Base-by-base conservation (phyloP, 441 rosid genomes). In the Pelargonium fulgidum region DNA sequence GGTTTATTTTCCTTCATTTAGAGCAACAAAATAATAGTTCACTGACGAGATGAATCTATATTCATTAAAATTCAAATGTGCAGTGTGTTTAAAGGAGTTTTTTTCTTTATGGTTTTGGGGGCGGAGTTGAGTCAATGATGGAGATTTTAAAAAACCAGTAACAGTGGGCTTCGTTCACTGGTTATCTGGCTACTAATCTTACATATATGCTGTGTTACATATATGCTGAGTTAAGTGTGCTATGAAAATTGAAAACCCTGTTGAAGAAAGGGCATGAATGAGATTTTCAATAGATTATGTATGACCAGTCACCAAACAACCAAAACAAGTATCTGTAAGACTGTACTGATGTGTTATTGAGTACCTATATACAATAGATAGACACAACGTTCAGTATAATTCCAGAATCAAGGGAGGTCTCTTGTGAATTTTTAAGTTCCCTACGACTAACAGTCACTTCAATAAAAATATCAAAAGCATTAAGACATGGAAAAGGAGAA, bases 391-490 rank as follows among this genome's bases (percentile, higher is more conserved):
- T 63, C 45, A 13, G 42, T 63, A 33, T 14, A 33, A 63, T 33
- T 63, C 33, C 45, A 63, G 66, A 63, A 33, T 13, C 65, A 62
- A 63, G 45, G 66, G 66, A 63, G 16, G 45, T 36, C 12, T 36
- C 12, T 63, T 20, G 45, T 63, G 11, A 42, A 33, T 14, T 33
- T 63, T n/a, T 33, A 33, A 29, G 45, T 63, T 63, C 45, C 3
- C 8, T 63, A 29, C 6, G 22, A 33, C n/a, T 65, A 64, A n/a
- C 7, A 26, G 44, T 16, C 68, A 62, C 26, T 9, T 44, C 4
- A 20, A 41, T 62, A 62, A 26, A 29, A 11, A 42, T 12, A 26
- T 62, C 6, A 29, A n/a, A 29, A 54, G 19, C 29, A 66, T 1
- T 8, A 10, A 41, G 59, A 47, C 29, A 70, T 39, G 9, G 45